Evolutionary conservation across 2,329 filamentous ascomycete species (phyloP).

Genomic region (Claviceps cyperi): DNA sequence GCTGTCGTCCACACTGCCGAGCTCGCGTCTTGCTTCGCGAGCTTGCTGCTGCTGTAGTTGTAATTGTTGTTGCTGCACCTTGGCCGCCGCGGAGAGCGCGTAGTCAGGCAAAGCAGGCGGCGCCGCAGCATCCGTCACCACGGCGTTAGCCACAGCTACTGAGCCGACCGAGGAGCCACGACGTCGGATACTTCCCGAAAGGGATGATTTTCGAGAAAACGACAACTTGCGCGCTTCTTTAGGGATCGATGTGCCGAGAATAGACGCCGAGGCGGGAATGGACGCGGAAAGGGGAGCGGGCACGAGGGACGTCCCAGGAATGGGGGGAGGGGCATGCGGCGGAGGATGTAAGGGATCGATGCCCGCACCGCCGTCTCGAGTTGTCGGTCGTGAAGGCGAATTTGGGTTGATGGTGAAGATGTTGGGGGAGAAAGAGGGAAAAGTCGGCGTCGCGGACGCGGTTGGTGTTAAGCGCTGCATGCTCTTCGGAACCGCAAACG

Average conservation of each 20-base stretch:
- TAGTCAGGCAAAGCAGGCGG: constrained; percentile 42
- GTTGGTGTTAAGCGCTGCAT: constrained; percentile 6
- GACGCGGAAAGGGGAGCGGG: background rate
- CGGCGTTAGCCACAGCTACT: constrained; percentile 22
- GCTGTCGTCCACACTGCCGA: constrained; percentile 3
- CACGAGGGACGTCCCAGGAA: background rate
- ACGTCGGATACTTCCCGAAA: constrained; percentile 31
- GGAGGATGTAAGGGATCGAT: constrained; percentile 9
- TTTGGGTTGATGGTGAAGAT: constrained; percentile 11
- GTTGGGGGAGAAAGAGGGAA: constrained; percentile 22
- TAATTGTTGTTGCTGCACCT: constrained; percentile 16
- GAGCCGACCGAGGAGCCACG: constrained; percentile 21
- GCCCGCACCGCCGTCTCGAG: constrained; percentile 18
- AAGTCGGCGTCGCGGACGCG: constrained; percentile 18
- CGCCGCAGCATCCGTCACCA: constrained; percentile 29
- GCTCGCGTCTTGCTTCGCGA: constrained; percentile 9
- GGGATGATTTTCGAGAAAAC: constrained; percentile 39
- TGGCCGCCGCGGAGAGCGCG: constrained; percentile 34
- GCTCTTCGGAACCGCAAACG: background rate
- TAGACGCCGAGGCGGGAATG: background rate
- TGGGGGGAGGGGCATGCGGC: constrained; percentile 11
- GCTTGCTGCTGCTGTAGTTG: too few species aligned
- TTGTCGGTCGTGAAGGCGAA: constrained; percentile 19
- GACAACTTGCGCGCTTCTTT: constrained; percentile 35
- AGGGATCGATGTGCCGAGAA: background rate